Evolutionary conservation across 2,329 filamentous ascomycete species (phyloP).

Genomic region (Paraconiothyrium brasiliense): DNA sequence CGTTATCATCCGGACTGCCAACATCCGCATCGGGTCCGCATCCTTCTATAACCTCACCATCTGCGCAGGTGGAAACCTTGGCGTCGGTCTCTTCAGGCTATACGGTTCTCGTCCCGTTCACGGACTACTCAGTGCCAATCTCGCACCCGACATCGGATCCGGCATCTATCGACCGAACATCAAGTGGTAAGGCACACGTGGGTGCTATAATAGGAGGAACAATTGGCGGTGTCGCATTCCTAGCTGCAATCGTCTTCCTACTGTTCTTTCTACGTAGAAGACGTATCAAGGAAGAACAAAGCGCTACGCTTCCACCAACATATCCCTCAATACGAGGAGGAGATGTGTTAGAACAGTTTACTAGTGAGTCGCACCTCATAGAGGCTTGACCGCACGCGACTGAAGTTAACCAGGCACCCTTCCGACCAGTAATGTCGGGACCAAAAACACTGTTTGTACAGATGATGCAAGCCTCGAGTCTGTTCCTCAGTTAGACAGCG

Average conservation of each 20-base stretch:
- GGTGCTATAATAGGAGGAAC: slow-evolving; percentile 37
- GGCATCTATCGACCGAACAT: background rate
- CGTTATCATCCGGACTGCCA: slow-evolving; percentile 1
- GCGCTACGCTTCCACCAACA: slow-evolving; percentile 35
- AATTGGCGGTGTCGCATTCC: slow-evolving; percentile 29
- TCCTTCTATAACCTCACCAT: slow-evolving; percentile 8
- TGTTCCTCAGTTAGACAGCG: slow-evolving; percentile 29
- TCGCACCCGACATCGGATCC: background rate
- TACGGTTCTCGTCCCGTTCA: slow-evolving; percentile 24
- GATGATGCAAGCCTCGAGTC: slow-evolving; percentile 16
- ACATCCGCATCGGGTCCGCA: background rate
- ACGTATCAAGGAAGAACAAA: slow-evolving; percentile 30
- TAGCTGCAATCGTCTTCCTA: slow-evolving; percentile 20
- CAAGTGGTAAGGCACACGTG: slow-evolving; percentile 14
- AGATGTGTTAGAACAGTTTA: slow-evolving; percentile 40
- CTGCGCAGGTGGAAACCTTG: slow-evolving; percentile 21
- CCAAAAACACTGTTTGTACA: slow-evolving; percentile 4
- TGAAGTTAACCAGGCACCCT: slow-evolving; percentile 25
- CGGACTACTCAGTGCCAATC: slow-evolving; percentile 4
- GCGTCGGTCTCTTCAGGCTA: slow-evolving; percentile 21
- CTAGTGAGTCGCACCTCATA: slow-evolving; percentile 21
- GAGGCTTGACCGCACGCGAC: background rate
- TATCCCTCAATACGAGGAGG: slow-evolving; percentile 21
- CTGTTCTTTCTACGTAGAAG: slow-evolving; percentile 25
- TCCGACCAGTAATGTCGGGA: background rate